Conservation (phyloP, 2,329 filamentous ascomycete species). For the Epichloe sp. region DNA sequence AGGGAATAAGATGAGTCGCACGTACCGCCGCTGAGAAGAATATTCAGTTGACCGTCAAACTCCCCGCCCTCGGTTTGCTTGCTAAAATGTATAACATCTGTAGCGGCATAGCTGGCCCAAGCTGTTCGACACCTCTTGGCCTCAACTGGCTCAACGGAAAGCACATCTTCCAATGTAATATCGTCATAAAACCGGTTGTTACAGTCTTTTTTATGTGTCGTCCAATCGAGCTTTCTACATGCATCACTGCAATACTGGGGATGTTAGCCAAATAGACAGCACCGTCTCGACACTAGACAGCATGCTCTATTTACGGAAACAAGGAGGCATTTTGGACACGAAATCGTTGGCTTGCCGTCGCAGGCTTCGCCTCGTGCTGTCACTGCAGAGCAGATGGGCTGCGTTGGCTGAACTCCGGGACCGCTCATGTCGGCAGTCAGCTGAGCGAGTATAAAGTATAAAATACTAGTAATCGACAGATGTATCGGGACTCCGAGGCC, state of each 20-base stretch:
- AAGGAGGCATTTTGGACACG: neutral
- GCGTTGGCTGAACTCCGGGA: neutral
- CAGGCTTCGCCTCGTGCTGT: neutral
- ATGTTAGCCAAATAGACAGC: neutral
- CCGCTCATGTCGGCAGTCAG: too few relatives aligned
- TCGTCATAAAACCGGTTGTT: neutral
- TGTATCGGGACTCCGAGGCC: too few relatives aligned
- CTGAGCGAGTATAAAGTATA: too few relatives aligned
- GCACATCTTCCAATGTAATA: neutral
- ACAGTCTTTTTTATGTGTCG: neutral
- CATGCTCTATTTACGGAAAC: neutral
- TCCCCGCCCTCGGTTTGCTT: constrained; percentile 13
- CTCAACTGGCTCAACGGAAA: neutral
- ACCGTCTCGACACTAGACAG: neutral
- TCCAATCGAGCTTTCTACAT: neutral
- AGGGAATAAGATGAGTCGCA: constrained; percentile 4
- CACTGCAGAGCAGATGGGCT: neutral
- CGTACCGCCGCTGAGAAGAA: constrained; percentile 12
- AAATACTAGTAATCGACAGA: too few relatives aligned
- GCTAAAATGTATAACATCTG: constrained; percentile 14
- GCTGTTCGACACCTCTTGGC: neutral
- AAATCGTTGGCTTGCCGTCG: neutral
- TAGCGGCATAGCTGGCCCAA: constrained; percentile 12
- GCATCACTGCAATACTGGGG: neutral
- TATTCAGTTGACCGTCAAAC: constrained; percentile 9